Evolutionary conservation across 805 yeast species (phyloP).

Genomic region (Alloascoidea africana): DNA sequence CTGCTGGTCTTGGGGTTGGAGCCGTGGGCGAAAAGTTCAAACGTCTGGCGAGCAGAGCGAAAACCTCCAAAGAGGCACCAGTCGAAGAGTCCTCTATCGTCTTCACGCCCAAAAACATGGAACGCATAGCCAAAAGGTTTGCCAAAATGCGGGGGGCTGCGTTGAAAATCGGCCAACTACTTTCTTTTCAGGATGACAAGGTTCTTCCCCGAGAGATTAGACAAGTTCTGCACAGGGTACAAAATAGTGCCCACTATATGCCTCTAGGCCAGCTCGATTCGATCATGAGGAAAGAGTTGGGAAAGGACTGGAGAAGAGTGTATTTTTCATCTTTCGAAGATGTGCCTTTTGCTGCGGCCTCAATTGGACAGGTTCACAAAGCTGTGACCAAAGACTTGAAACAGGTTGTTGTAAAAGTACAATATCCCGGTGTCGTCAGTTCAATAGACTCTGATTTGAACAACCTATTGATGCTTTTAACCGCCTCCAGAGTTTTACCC

Average conservation of each 20-base stretch:
- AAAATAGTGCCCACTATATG: conserved; percentile 93
- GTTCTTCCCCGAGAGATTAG: conserved; percentile 79
- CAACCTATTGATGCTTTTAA: conserved; percentile 63
- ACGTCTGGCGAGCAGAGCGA: conserved; percentile 31
- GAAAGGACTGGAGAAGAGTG: conserved; percentile 59
- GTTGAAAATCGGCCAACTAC: conserved; percentile 88
- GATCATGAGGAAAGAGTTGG: conserved; percentile 60
- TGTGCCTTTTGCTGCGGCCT: conserved; percentile 91
- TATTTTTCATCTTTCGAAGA: conserved; percentile 64
- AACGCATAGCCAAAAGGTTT: conserved; percentile 74
- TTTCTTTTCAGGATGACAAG: conserved; percentile 85
- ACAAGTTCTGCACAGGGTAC: conserved; percentile 67
- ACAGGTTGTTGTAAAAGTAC: conserved; percentile 86
- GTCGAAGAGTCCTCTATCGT: conserved; percentile 34
- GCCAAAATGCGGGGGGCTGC: conserved; percentile 99
- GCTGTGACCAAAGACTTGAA: conserved; percentile 44
- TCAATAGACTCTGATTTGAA: conserved; percentile 91
- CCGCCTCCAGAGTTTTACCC: conserved; percentile 80
- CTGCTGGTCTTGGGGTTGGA: conserved; percentile 81
- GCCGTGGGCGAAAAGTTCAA: conserved; percentile 67
- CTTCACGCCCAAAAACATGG: conserved; percentile 71
- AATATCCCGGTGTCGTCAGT: conserved; percentile 92
- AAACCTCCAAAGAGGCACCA: conserved; percentile 6
- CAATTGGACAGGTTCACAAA: conserved; percentile 91
- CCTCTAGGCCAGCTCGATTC: conserved; percentile 79